Conservation (phyloP, 225 moss, liverwort and hornwort species). For the Asterella californica region DNA sequence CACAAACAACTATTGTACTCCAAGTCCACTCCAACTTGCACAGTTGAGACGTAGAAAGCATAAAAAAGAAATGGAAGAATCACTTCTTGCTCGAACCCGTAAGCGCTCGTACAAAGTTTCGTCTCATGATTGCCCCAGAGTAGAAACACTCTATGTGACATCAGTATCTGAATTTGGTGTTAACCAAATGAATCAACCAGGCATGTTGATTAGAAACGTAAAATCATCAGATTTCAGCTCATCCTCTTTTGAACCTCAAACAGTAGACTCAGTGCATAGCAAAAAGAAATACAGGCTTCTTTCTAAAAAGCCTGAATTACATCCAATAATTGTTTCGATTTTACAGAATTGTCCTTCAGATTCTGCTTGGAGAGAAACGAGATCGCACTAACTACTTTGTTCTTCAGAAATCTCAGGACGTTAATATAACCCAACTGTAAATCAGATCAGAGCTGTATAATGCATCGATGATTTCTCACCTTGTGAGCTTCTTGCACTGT, state of each 20-base stretch:
- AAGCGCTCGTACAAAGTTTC: slow-evolving; percentile 93
- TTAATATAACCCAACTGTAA: no score
- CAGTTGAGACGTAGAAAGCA: no score
- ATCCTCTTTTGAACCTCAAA: not conserved
- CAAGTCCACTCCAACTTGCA: no score
- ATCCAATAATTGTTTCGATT: no score
- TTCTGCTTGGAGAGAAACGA: no score
- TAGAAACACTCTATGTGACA: slow-evolving; percentile 82
- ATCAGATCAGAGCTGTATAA: no score
- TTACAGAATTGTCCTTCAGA: no score
- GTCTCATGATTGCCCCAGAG: slow-evolving; percentile 97
- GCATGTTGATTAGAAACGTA: not conserved
- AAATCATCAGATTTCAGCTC: not conserved
- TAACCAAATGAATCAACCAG: not conserved
- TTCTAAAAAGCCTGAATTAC: not conserved
- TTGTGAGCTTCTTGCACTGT: not conserved
- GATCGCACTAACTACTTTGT: no score
- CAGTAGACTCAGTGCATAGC: not conserved
- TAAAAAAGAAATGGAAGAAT: no score
- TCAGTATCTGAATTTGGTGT: slow-evolving; percentile 49
- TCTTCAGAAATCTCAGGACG: no score
- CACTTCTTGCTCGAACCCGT: slow-evolving; percentile 98
- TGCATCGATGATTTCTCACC: no score
- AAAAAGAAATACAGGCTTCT: not conserved
- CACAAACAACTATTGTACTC: no score